Conservation (phyloP, 352 stramenopile genomes). For the Aphanomyces invadans region DNA sequence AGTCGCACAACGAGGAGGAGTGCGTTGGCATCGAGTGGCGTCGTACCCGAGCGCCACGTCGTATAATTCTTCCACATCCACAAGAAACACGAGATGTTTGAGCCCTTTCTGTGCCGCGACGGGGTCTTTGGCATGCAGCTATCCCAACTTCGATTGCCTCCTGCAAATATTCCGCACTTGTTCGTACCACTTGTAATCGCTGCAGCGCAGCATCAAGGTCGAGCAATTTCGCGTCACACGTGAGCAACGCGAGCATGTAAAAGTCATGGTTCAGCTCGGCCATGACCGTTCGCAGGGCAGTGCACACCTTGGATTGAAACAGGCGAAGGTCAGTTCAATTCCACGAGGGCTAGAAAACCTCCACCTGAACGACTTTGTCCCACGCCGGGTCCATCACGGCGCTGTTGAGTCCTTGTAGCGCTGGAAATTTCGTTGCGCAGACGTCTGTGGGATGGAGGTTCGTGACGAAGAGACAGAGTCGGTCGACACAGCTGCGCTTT, state of each 20-base stretch:
- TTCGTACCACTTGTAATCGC: slow-evolving; percentile 19
- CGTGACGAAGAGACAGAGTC: slow-evolving; percentile 66
- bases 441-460: slow-evolving; percentile 61
- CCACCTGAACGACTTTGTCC: slow-evolving; percentile 3
- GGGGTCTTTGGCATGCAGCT: neutral
- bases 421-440: slow-evolving; percentile 57
- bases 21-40: too few relatives aligned
- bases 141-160: too few relatives aligned
- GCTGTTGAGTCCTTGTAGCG: slow-evolving; percentile 27
- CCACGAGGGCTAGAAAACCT: too few relatives aligned
- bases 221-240: slow-evolving; percentile 30
- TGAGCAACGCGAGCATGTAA: slow-evolving; percentile 58
- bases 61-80: slow-evolving; percentile 56
- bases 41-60: slow-evolving; percentile 47
- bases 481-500: slow-evolving; percentile 40
- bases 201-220: slow-evolving; percentile 2
- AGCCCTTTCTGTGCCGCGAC: slow-evolving; percentile 40
- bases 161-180: too few relatives aligned
- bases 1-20: too few relatives aligned
- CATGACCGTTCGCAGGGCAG: slow-evolving; percentile 37
- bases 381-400: slow-evolving; percentile 28
- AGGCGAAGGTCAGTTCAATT: too few relatives aligned
- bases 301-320: slow-evolving; percentile 47
- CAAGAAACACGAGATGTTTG: slow-evolving; percentile 68
- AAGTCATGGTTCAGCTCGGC: slow-evolving; percentile 32